A percentile compares a stretch with the other conserved stretches of the same genome.
phyloP scores from a whole-genome alignment of 164 flowering plant species.

The Sedum album region DNA sequence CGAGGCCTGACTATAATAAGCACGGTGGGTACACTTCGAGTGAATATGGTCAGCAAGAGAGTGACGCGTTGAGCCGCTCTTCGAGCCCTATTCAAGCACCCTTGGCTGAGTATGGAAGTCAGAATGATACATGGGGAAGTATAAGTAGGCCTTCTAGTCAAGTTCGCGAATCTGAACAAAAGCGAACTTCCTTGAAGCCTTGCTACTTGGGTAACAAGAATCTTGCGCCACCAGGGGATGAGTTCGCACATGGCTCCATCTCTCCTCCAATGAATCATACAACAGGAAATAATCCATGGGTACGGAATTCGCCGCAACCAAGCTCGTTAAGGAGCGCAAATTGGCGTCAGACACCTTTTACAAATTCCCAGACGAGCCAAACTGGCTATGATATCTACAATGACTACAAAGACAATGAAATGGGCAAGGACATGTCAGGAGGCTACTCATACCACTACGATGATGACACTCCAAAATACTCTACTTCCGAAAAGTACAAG shows the following conservation, averaged over 20 bases:
- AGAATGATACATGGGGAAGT: not conserved
- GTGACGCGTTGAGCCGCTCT: not conserved
- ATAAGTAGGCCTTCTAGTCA: not conserved
- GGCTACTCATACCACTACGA: not conserved
- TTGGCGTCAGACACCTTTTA: constrained; percentile 20
- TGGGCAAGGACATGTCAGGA: not conserved
- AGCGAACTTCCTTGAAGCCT: not conserved
- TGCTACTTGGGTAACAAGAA: not conserved
- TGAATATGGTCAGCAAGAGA: not conserved
- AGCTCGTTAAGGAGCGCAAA: constrained; percentile 15
- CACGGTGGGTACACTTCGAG: not conserved
- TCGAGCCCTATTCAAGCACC: not conserved
- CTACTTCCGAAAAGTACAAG: not conserved
- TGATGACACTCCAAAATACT: not conserved
- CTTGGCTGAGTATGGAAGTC: not conserved
- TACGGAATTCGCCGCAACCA: not conserved
- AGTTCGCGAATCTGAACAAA: not conserved
- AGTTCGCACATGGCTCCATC: not conserved
- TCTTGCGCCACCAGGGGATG: not conserved
- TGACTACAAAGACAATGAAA: not conserved
- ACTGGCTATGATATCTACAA: constrained; percentile 5
- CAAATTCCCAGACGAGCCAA: constrained; percentile 1
- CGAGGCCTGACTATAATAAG: not conserved
- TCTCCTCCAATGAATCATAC: not conserved
- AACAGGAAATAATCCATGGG: constrained; percentile 3